Evolutionary conservation across 2,329 filamentous ascomycete species (phyloP).

Genomic region (Hypomyces perniciosus): DNA sequence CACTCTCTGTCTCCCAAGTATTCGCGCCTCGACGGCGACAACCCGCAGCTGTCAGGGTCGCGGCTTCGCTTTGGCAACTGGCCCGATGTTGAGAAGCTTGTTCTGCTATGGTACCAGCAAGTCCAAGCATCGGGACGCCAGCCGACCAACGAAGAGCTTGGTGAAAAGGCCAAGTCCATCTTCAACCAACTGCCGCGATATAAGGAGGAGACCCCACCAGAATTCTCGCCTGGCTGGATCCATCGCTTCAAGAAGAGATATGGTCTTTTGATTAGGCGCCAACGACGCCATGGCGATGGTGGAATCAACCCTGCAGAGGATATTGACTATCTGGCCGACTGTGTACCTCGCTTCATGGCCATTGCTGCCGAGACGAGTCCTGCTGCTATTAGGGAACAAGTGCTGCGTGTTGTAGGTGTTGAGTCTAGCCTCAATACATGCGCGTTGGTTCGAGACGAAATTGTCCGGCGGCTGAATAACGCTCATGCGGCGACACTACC

Average conservation of each 20-base stretch:
- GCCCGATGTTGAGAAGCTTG: conserved; percentile 56
- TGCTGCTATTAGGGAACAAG: conserved; percentile 51
- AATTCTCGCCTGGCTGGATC: conserved; percentile 60
- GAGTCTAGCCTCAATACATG: conserved; percentile 49
- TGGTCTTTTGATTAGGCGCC: conserved; percentile 50
- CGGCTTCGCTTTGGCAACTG: conserved; percentile 58
- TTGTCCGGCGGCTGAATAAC: conserved; percentile 36
- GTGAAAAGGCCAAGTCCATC: conserved; percentile 55
- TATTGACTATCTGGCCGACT: conserved; percentile 54
- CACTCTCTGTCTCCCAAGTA: conserved; percentile 58
- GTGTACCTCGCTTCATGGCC: conserved; percentile 53
- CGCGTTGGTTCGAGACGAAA: conserved; percentile 53
- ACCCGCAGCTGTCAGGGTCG: conserved; percentile 55
- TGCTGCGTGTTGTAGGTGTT: conserved; percentile 50
- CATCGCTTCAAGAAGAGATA: conserved; percentile 61
- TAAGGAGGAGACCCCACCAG: conserved; percentile 53
- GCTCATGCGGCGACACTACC: conserved; percentile 17
- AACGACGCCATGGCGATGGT: conserved; percentile 46
- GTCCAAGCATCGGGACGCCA: conserved; percentile 47
- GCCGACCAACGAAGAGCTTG: conserved; percentile 57
- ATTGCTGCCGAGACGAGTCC: conserved; percentile 54
- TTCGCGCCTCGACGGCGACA: conserved; percentile 53
- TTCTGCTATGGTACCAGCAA: conserved; percentile 50
- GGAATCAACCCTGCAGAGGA: conserved; percentile 47
- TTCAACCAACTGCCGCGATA: conserved; percentile 54